Evolutionary conservation across 208 protist genomes (phyloP).

Genomic region (Trypanosoma scelopori): DNA sequence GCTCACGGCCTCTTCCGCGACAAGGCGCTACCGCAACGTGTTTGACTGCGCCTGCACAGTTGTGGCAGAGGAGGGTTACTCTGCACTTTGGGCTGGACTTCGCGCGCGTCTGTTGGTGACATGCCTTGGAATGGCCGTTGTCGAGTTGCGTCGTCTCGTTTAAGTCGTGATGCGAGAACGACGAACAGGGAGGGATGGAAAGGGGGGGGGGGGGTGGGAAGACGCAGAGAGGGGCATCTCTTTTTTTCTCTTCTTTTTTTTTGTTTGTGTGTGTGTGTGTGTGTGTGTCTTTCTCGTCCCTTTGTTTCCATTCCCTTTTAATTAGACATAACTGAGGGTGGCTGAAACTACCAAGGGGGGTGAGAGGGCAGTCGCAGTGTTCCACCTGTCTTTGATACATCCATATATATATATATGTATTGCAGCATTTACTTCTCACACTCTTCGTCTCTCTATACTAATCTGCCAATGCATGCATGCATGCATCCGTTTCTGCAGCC

Average conservation of each 20-base stretch:
- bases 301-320: neutral
- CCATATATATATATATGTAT: too few species aligned
- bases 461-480: slow-evolving; percentile 8
- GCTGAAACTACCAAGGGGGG: neutral
- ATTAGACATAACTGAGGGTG: neutral
- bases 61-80: slow-evolving; percentile 70
- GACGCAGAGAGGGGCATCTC: neutral
- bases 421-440: neutral
- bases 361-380: too few species aligned
- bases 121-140: slow-evolving; percentile 27
- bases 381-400: too few species aligned
- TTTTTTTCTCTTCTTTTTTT: neutral
- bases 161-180: neutral
- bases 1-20: slow-evolving; percentile 58
- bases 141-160: slow-evolving; percentile 25
- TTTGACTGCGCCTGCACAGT: slow-evolving; percentile 70
- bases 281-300: neutral
- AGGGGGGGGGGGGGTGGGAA: neutral
- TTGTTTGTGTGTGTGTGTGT: slow-evolving; percentile 1
- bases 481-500: neutral
- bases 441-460: neutral
- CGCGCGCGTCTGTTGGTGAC: slow-evolving; percentile 31
- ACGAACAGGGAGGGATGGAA: neutral
- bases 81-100: slow-evolving; percentile 66
- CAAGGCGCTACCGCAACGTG: slow-evolving; percentile 45